phyloP scores from a whole-genome alignment of 495 filamentous ascomycete genomes.

The Penicillium subrubescens region DNA sequence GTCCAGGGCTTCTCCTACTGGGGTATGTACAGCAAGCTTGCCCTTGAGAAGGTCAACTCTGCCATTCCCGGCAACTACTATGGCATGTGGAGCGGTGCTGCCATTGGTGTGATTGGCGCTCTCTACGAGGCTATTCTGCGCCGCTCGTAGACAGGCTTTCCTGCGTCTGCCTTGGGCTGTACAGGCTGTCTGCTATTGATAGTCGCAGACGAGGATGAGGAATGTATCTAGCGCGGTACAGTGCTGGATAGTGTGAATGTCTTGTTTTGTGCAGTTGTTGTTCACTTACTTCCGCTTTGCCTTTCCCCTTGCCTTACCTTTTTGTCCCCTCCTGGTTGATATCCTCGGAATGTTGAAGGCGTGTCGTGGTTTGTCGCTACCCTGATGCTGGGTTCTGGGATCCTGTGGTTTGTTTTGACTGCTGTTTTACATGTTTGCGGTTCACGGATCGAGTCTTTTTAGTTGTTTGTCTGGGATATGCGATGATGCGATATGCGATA shows the following conservation, averaged over 20 bases:
- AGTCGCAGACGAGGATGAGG: constrained; percentile 4
- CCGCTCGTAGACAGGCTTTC: constrained; percentile 50
- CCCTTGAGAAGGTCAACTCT: constrained; percentile 61
- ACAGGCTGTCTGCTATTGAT: constrained; percentile 18
- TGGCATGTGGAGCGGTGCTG: constrained; percentile 71
- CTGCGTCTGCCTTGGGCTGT: constrained; percentile 22
- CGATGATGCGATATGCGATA: constrained; percentile 30
- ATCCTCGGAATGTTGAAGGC: constrained; percentile 24
- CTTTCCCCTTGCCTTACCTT: background rate
- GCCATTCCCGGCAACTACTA: constrained; percentile 71
- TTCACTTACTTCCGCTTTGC: constrained; percentile 1
- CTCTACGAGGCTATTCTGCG: constrained; percentile 84
- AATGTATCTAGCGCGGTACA: background rate
- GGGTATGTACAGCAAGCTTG: constrained; percentile 57
- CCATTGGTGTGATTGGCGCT: constrained; percentile 67
- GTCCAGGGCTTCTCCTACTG: constrained; percentile 66
- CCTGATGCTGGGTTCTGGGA: constrained; percentile 7
- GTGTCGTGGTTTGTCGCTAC: constrained; percentile 10
- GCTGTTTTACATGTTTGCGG: constrained; percentile 8
- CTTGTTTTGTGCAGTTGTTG: background rate
- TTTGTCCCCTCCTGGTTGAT: constrained; percentile 25
- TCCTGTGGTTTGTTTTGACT: constrained; percentile 9
- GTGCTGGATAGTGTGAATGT: constrained; percentile 7
- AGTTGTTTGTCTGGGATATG: constrained; percentile 26
- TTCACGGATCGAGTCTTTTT: constrained; percentile 18